Evolutionary conservation across 2,329 filamentous ascomycete genomes (phyloP), one percentile per base, ranked within the genome.

Genomic region (Leptographium procerum): DNA sequence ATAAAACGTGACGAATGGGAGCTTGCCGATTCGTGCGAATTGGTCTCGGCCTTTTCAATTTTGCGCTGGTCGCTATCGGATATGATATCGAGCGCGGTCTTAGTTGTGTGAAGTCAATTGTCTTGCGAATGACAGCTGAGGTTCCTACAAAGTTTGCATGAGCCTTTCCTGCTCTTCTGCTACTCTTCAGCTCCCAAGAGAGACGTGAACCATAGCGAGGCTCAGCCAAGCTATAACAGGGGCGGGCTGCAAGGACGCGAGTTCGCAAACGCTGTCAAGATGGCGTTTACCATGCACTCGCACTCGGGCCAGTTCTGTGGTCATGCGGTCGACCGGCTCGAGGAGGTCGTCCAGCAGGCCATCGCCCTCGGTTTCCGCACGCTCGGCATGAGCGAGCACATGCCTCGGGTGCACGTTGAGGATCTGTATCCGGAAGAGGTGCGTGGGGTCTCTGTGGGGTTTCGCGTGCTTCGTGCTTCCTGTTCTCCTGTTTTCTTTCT

Each of bases 271-370:
- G 8, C 13, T 22, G 31, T 52, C 54, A 58, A 51, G 19, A 97
- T 97, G 94, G 91, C 92, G 1, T 96, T 95, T 75, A 95, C 94
- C 5, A 95, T 97, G 77, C 94, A 99, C 73, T 95, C 90, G 68
- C 94, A 99, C 75, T 97, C 94, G 43, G 94, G 94, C 63, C 89
- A 99, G 71, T 99, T 99, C 77, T 99, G 94, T 75, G 84, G 87
- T 65, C 94, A 99, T 75, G 94, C 94, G 55, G 84, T 87, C 69
- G 84, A 95, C 69, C 80, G 84, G 24, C 81, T 99, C 11, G 92
- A 97, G 71, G 85, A 90, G 64, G 83, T 97, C 54, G 77, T 97
- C 65, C 81, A 85, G 67, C 81, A 85, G 14, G 92, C 92, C 63
- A 89, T 97, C 64, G 72, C 78, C 53, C 79, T 87, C 61, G 86